Percentiles rank a stretch among this genome's conserved stretches.
phyloP scores from a whole-genome alignment of 805 yeast genomes.

The Sporopachydermia quercuum region DNA sequence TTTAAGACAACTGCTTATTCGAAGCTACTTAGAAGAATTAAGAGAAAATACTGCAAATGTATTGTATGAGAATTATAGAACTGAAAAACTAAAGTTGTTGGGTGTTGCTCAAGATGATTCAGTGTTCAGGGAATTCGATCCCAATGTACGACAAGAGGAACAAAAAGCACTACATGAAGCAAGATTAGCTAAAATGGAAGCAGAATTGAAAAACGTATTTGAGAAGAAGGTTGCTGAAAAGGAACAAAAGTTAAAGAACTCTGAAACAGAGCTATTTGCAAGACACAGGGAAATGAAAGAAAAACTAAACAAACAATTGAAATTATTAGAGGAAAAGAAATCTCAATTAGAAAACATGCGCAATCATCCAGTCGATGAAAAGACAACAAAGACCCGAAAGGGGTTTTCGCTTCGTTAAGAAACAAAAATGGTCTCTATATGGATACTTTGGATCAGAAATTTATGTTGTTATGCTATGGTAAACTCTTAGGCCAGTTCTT shows the following conservation, averaged over 20 bases:
- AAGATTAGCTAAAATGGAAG: slow-evolving; percentile 83
- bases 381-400: slow-evolving; percentile 13
- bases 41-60: slow-evolving; percentile 67
- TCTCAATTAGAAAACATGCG: slow-evolving; percentile 45
- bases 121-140: slow-evolving; percentile 93
- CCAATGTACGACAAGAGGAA: slow-evolving; percentile 82
- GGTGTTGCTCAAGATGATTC: slow-evolving; percentile 87
- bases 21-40: slow-evolving; percentile 87
- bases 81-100: slow-evolving; percentile 60
- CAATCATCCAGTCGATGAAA: slow-evolving; percentile 13
- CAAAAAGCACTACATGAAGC: slow-evolving; percentile 89
- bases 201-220: slow-evolving; percentile 93
- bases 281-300: slow-evolving; percentile 97
- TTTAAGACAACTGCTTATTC: slow-evolving; percentile 75
- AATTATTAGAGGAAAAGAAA: slow-evolving; percentile 83
- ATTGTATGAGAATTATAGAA: slow-evolving; percentile 81
- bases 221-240: slow-evolving; percentile 92
- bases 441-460: too few relatives aligned
- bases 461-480: too few relatives aligned
- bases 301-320: slow-evolving; percentile 74
- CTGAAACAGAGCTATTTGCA: slow-evolving; percentile 90
- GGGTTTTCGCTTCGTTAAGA: slow-evolving; percentile 13
- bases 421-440: too few relatives aligned
- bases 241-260: slow-evolving; percentile 91
- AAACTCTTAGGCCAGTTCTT: too few relatives aligned